Percentiles rank a stretch among this genome's conserved stretches.
Conservation (phyloP, 208 protist genomes). For the Leptomonas pyrrhocoris region DNA sequence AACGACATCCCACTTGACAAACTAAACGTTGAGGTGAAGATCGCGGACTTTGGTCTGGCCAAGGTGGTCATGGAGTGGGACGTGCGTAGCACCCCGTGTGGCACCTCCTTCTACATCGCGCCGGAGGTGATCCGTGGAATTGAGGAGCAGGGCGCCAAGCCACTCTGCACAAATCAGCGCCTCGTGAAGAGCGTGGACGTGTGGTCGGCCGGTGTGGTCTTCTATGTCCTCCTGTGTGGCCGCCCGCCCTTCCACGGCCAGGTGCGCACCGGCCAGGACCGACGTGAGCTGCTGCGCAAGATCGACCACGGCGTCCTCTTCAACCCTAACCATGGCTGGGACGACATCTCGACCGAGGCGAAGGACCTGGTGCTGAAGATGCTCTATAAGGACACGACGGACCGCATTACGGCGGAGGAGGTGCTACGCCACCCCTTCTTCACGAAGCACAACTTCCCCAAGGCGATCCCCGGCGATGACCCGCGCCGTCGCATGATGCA, state of each 20-base stretch:
- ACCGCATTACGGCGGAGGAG: constrained; percentile 71
- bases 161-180: constrained; percentile 75
- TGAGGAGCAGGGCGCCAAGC: constrained; percentile 79
- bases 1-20: constrained; percentile 46
- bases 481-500: constrained; percentile 25
- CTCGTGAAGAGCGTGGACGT: constrained; percentile 89
- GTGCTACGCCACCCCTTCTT: constrained; percentile 87
- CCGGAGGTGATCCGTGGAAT: constrained; percentile 89
- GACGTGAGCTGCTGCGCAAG: constrained; percentile 67
- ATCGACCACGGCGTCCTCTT: constrained; percentile 90
- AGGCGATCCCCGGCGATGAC: constrained; percentile 39
- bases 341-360: constrained; percentile 67
- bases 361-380: constrained; percentile 83
- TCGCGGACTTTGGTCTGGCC: constrained; percentile 91
- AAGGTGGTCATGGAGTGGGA: constrained; percentile 87
- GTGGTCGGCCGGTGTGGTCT: constrained; percentile 86
- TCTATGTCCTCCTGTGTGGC: constrained; percentile 86
- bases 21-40: constrained; percentile 71
- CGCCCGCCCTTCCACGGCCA: constrained; percentile 86
- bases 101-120: constrained; percentile 91
- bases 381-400: constrained; percentile 72
- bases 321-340: constrained; percentile 73
- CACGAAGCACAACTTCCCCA: constrained; percentile 55
- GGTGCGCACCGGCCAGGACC: constrained; percentile 82
- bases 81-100: constrained; percentile 82